phyloP scores from a whole-genome alignment of 2,329 filamentous ascomycete species.

The Tetracladium maxilliforme region DNA sequence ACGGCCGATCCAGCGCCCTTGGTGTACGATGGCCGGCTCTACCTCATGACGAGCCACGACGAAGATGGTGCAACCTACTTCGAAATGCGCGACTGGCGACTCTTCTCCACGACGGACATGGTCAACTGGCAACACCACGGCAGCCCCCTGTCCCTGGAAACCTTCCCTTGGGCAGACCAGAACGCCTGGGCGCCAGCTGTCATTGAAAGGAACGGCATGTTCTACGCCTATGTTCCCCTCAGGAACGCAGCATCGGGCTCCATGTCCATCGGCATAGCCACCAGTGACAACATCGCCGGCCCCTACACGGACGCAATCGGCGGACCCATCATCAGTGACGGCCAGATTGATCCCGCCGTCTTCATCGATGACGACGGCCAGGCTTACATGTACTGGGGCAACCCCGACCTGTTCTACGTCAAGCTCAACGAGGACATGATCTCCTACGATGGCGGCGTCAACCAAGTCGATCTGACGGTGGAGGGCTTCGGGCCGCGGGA shows the following conservation, averaged over 20 bases:
- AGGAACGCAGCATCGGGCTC: constrained; percentile 7
- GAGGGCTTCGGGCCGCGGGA: constrained; percentile 6
- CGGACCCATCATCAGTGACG: constrained; percentile 17
- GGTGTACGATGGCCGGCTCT: constrained; percentile 12
- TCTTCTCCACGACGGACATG: constrained; percentile 18
- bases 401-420: constrained; percentile 20
- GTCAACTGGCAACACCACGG: constrained; percentile 18
- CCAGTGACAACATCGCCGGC: constrained; percentile 17
- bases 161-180: constrained; percentile 17
- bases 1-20: constrained; percentile 15
- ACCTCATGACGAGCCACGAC: constrained; percentile 17
- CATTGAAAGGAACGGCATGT: constrained; percentile 15
- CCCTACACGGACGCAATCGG: constrained; percentile 19
- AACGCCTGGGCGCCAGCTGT: constrained; percentile 19
- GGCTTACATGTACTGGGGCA: constrained; percentile 25
- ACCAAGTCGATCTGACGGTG: constrained; percentile 8
- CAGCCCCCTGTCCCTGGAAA: constrained; percentile 9
- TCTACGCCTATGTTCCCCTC: constrained; percentile 17
- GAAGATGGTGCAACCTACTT: constrained; percentile 11
- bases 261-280: constrained; percentile 18
- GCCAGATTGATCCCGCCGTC: constrained; percentile 21
- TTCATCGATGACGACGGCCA: constrained; percentile 26
- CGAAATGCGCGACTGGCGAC: constrained; percentile 17
- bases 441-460: constrained; percentile 14
- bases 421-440: constrained; percentile 24